Conservation (phyloP, 169 alveolate species). For the Amoebophrya sp. region DNA sequence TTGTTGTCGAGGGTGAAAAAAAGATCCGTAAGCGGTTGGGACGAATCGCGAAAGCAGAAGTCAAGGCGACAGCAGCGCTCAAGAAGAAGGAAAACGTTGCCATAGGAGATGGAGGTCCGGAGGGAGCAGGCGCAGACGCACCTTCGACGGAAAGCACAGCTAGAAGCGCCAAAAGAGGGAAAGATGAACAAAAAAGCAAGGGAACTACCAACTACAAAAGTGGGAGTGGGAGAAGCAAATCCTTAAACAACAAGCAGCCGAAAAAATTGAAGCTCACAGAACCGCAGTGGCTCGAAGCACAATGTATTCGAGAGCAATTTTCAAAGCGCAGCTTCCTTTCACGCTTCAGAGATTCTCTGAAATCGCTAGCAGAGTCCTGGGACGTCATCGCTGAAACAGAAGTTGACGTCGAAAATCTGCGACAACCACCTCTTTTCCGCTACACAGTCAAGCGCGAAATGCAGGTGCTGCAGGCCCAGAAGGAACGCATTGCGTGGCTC, state of each 20-base stretch:
- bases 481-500: conserved; percentile 27
- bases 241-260: neutral
- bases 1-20: too few species aligned
- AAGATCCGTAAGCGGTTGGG: too few species aligned
- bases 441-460: neutral
- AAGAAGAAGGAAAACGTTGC: neutral
- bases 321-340: too few species aligned
- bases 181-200: neutral
- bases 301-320: too few species aligned
- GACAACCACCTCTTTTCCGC: neutral
- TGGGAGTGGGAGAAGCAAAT: neutral
- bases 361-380: neutral
- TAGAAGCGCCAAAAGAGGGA: neutral
- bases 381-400: neutral
- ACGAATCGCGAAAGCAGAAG: too few species aligned
- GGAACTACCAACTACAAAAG: too few species aligned
- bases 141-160: neutral
- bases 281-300: neutral
- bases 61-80: too few species aligned
- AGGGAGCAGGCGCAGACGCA: neutral
- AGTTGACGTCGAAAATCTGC: neutral
- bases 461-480: conserved; percentile 27
- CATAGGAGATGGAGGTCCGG: neutral
- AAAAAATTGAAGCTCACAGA: neutral
- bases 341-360: too few species aligned